Evolutionary conservation across 1,139 yeast species (phyloP).

Genomic region (Komagataea norvegica): DNA sequence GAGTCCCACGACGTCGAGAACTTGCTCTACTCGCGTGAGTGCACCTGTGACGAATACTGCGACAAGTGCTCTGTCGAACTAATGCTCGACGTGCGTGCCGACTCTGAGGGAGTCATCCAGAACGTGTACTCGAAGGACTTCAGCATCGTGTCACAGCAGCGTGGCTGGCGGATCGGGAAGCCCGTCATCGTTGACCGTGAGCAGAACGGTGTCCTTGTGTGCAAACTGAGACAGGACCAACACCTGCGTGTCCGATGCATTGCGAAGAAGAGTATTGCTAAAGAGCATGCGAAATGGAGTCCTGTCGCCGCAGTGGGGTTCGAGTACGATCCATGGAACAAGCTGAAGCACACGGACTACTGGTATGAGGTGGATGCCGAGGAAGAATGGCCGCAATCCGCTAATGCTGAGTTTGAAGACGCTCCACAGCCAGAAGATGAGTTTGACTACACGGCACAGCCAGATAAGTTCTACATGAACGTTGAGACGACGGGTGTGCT

Average conservation of each 20-base stretch:
- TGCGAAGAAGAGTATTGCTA: slow-evolving; percentile 96
- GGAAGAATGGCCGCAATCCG: slow-evolving; percentile 88
- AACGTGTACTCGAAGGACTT: slow-evolving; percentile 84
- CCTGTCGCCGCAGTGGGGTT: slow-evolving; percentile 97
- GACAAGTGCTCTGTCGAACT: slow-evolving; percentile 89
- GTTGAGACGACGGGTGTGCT: slow-evolving; percentile 91
- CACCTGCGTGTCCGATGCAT: slow-evolving; percentile 85
- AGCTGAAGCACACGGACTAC: slow-evolving; percentile 87
- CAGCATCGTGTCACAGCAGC: slow-evolving; percentile 42
- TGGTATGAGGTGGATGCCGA: slow-evolving; percentile 93
- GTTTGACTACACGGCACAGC: slow-evolving; percentile 81
- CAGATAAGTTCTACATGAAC: slow-evolving; percentile 76
- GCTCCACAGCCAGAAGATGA: slow-evolving; percentile 85
- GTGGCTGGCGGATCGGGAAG: slow-evolving; percentile 54
- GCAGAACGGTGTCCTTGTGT: slow-evolving; percentile 78
- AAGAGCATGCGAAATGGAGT: slow-evolving; percentile 98
- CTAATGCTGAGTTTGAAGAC: slow-evolving; percentile 94
- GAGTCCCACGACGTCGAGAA: slow-evolving; percentile 80
- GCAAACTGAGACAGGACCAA: slow-evolving; percentile 90
- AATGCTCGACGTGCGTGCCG: slow-evolving; percentile 82
- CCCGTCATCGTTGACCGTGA: slow-evolving; percentile 81
- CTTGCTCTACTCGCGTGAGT: slow-evolving; percentile 81
- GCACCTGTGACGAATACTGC: slow-evolving; percentile 97
- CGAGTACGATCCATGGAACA: slow-evolving; percentile 99
- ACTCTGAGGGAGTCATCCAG: slow-evolving; percentile 79